These are phyloP conservation scores for Metarhizium humberi DNA, from an alignment of 2,329 filamentous ascomycete genomes.

Conservation along the genomic window DNA sequence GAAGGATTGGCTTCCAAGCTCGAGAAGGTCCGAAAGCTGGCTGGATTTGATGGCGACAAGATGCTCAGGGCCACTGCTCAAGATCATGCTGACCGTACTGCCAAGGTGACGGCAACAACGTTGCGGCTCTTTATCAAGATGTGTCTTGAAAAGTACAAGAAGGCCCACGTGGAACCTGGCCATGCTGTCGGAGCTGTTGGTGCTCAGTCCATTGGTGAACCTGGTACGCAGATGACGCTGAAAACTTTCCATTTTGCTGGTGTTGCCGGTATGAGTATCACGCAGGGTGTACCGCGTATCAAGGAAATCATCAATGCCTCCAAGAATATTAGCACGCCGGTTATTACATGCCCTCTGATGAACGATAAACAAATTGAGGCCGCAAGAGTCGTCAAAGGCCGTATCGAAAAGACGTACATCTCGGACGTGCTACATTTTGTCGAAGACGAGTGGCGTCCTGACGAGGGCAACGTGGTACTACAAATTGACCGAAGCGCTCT, in stretches of 20 bases:
- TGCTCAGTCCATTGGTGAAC: constrained; percentile 95
- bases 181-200: constrained; percentile 94
- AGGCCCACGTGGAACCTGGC: constrained; percentile 84
- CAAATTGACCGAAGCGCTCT: constrained; percentile 74
- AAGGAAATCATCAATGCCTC: constrained; percentile 99
- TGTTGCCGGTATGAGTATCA: constrained; percentile 99
- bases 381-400: constrained; percentile 83
- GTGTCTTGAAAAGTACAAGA: constrained; percentile 83
- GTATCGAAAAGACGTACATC: constrained; percentile 91
- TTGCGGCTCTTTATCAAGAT: constrained; percentile 68
- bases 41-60: constrained; percentile 34
- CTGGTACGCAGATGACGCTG: constrained; percentile 96
- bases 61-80: constrained; percentile 17
- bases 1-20: constrained; percentile 52
- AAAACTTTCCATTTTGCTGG: constrained; percentile 99
- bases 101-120: constrained; percentile 71
- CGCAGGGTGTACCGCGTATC: constrained; percentile 97
- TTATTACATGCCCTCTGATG: constrained; percentile 79
- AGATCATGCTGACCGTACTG: constrained; percentile 57
- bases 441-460: constrained; percentile 80
- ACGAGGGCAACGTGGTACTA: constrained; percentile 67
- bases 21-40: constrained; percentile 38
- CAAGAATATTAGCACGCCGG: constrained; percentile 84
- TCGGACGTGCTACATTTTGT: constrained; percentile 72
- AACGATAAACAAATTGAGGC: constrained; percentile 67